Evolutionary conservation across 352 stramenopile genomes (phyloP).

Genomic region (Aphanomyces cochlioides): DNA sequence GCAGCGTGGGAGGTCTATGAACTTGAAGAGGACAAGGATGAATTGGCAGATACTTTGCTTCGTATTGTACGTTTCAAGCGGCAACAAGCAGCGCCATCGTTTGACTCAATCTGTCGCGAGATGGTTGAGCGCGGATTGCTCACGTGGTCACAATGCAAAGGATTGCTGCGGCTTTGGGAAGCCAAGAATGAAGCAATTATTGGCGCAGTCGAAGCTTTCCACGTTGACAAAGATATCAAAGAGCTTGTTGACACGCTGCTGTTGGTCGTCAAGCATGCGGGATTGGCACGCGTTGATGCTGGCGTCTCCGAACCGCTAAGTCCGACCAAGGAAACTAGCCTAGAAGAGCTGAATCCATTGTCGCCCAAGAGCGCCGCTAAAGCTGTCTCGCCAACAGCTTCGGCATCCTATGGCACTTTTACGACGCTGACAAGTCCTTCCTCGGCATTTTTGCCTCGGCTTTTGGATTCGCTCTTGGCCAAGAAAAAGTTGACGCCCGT

Average conservation of each 20-base stretch:
- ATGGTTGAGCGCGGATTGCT: conserved; percentile 60
- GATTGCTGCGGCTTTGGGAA: conserved; percentile 59
- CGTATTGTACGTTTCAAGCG: conserved; percentile 52
- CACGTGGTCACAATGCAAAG: conserved; percentile 50
- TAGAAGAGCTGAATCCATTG: conserved; percentile 19
- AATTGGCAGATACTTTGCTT: conserved; percentile 50
- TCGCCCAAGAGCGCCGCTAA: conserved; percentile 2
- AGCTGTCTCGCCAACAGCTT: conserved; percentile 32
- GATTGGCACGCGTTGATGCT: conserved; percentile 33
- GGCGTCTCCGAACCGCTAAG: conserved; percentile 17
- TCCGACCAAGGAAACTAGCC: conserved; percentile 6
- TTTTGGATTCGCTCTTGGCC: neutral
- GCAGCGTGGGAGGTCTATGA: conserved; percentile 54
- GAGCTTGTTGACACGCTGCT: conserved; percentile 75
- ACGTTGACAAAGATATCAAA: conserved; percentile 62
- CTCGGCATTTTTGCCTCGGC: neutral
- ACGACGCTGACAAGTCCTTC: neutral
- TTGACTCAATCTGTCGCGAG: conserved; percentile 62
- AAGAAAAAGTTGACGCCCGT: neutral
- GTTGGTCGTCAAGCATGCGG: conserved; percentile 78
- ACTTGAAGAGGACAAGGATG: conserved; percentile 42
- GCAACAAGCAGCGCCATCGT: conserved; percentile 42
- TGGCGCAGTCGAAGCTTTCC: conserved; percentile 68
- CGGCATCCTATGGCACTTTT: conserved; percentile 30
- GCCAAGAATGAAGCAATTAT: conserved; percentile 67